phyloP scores from a whole-genome alignment of 371 early-diverging fungal genomes.

The Nematocida ironsii region DNA sequence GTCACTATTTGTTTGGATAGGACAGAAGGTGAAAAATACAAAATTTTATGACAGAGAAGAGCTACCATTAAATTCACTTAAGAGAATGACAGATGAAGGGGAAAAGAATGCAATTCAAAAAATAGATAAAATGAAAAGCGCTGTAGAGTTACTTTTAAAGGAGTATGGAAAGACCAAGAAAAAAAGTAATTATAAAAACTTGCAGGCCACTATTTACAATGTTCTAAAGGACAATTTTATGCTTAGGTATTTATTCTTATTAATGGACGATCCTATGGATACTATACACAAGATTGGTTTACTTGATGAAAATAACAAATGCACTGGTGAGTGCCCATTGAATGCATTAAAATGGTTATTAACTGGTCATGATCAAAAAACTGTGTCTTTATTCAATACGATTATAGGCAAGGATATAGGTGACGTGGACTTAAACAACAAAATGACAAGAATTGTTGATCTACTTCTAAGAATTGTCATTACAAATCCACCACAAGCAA shows the following conservation, averaged over 20 bases:
- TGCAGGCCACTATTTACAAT: not conserved
- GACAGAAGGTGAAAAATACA: not conserved
- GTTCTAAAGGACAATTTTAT: not conserved
- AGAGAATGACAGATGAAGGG: not conserved
- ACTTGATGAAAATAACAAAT: not conserved
- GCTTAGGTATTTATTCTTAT: not conserved
- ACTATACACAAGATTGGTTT: not conserved
- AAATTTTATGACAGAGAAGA: not conserved
- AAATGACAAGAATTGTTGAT: not conserved
- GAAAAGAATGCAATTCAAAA: not conserved
- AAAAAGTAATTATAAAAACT: not conserved
- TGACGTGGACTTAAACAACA: not conserved
- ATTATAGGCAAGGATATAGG: not conserved
- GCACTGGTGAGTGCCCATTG: not conserved
- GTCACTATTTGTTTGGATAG: not conserved
- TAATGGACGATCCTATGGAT: not conserved
- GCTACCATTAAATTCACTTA: not conserved
- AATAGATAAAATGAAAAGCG: not conserved
- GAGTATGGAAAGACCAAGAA: not conserved
- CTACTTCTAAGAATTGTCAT: not conserved
- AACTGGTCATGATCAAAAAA: not conserved
- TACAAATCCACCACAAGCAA: not conserved
- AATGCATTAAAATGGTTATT: slow-evolving; percentile 2
- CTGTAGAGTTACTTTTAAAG: not conserved
- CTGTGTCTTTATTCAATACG: not conserved